Percentiles rank a stretch among this genome's conserved stretches.
Evolutionary conservation across 345 rosid genomes (phyloP).

Genomic region (Melastoma malabathricum): DNA sequence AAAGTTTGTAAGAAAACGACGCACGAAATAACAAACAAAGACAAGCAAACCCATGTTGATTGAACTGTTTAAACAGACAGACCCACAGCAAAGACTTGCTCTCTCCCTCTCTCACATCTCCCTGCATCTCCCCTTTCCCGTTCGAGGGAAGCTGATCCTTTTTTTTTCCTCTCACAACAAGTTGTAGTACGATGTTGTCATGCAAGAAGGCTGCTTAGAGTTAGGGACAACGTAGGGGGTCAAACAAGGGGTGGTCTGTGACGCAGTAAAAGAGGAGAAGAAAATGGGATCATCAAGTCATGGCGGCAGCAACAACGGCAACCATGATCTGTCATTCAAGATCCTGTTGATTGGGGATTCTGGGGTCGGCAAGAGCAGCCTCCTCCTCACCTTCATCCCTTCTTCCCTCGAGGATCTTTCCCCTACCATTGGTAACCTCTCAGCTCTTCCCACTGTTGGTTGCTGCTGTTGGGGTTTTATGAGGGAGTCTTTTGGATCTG

Average conservation of each 20-base stretch:
- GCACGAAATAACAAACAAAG: too few relatives aligned
- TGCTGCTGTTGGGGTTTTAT: background rate
- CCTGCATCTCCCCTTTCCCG: too few relatives aligned
- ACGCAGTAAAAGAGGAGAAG: conserved; percentile 1
- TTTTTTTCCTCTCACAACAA: too few relatives aligned
- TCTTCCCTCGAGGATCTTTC: conserved; percentile 56
- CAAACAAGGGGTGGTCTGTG: too few relatives aligned
- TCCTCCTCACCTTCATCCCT: conserved; percentile 93
- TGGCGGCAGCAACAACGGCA: conserved; percentile 17
- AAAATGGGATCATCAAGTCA: conserved; percentile 81
- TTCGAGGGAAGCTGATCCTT: too few relatives aligned
- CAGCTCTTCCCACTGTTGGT: too few relatives aligned
- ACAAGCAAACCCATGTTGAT: too few relatives aligned
- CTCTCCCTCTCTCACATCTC: too few relatives aligned
- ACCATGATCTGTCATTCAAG: conserved; percentile 81
- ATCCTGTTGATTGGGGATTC: conserved; percentile 96
- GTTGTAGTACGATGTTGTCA: background rate
- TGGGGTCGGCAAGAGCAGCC: conserved; percentile 92
- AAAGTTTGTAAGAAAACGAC: too few relatives aligned
- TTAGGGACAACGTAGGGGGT: too few relatives aligned
- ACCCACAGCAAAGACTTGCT: too few relatives aligned
- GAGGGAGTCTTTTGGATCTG: background rate
- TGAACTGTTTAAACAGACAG: too few relatives aligned
- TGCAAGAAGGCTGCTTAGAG: conserved; percentile 2
- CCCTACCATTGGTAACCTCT: conserved; percentile 68